These are phyloP conservation scores for Fusarium sp. DNA, from an alignment of 2,329 filamentous ascomycete genomes.

Conservation along the genomic window DNA sequence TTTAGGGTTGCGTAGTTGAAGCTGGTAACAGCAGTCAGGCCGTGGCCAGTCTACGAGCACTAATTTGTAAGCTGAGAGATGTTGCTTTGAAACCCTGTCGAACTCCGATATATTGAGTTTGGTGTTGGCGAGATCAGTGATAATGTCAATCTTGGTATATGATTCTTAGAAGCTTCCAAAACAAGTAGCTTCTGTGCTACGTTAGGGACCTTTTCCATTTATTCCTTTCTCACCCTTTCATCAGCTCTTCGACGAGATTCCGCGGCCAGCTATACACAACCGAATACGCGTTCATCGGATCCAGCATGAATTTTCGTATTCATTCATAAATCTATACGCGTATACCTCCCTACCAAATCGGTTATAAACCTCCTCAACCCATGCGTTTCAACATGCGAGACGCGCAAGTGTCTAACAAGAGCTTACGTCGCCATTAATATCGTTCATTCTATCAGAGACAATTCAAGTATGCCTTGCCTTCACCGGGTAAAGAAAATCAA, in stretches of 20 bases:
- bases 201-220: too few relatives aligned
- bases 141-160: too few relatives aligned
- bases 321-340: slow-evolving; percentile 26
- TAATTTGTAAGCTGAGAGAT: too few relatives aligned
- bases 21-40: too few relatives aligned
- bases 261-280: neutral
- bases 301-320: slow-evolving; percentile 38
- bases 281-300: slow-evolving; percentile 41
- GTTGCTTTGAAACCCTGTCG: too few relatives aligned
- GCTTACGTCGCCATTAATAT: neutral
- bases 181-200: too few relatives aligned
- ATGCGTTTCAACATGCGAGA: neutral
- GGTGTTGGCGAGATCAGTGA: too few relatives aligned
- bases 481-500: neutral
- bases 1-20: too few relatives aligned
- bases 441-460: neutral
- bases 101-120: too few relatives aligned
- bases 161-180: too few relatives aligned
- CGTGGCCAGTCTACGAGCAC: too few relatives aligned
- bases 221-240: neutral
- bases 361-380: slow-evolving; percentile 8
- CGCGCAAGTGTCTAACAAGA: neutral
- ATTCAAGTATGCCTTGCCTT: slow-evolving; percentile 11
- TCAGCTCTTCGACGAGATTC: neutral
- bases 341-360: slow-evolving; percentile 13